Percentiles rank a stretch among this genome's conserved stretches.
Evolutionary conservation across 2,329 filamentous ascomycete species (phyloP).

Genomic region (Massarina eburnea): DNA sequence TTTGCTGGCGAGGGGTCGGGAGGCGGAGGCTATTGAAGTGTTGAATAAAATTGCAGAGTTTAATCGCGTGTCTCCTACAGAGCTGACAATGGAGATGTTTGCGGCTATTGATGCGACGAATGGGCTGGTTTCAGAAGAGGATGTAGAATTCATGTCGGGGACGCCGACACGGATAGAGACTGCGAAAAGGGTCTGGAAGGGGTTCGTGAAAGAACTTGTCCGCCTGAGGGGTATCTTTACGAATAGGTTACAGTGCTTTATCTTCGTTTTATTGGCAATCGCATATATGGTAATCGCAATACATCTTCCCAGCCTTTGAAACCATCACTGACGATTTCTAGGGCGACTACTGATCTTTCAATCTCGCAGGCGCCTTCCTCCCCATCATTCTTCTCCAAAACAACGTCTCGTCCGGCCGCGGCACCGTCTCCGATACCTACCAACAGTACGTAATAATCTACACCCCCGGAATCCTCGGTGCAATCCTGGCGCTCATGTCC

Average conservation of each 20-base stretch:
- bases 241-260: conserved; percentile 27
- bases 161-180: conserved; percentile 16
- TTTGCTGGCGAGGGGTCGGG: conserved; percentile 24
- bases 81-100: conserved; percentile 28
- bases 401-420: conserved; percentile 26
- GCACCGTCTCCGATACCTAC: conserved; percentile 27
- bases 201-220: conserved; percentile 23
- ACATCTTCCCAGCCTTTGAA: not conserved
- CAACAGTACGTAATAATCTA: conserved; percentile 35
- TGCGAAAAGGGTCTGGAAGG: conserved; percentile 23
- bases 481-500: conserved; percentile 23
- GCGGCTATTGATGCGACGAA: conserved; percentile 23
- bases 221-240: conserved; percentile 32
- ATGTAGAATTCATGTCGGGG: not conserved
- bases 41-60: conserved; percentile 32
- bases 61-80: conserved; percentile 26
- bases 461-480: conserved; percentile 29
- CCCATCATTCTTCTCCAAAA: conserved; percentile 32
- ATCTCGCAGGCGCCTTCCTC: conserved; percentile 28
- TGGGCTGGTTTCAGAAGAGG: not conserved
- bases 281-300: conserved; percentile 23
- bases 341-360: conserved; percentile 39
- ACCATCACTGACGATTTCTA: not conserved
- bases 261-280: conserved; percentile 27
- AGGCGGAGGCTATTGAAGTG: conserved; percentile 30